These are phyloP conservation scores for Ceriops decandra DNA, from an alignment of 345 rosid species.

Conservation along the genomic window DNA sequence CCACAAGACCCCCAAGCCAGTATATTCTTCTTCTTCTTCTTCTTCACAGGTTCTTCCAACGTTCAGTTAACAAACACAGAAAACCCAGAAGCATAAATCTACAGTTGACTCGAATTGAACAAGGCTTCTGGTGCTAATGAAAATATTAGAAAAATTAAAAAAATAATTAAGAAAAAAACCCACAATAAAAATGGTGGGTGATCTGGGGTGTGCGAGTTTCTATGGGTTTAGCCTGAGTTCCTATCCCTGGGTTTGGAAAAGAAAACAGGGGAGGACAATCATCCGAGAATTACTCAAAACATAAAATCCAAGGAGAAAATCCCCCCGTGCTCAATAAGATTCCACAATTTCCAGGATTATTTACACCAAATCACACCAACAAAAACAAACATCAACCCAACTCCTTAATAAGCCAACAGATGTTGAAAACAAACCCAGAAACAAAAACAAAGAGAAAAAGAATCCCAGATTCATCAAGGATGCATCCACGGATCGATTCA, in stretches of 20 bases:
- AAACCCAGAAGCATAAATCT: background rate
- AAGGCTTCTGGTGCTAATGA: background rate
- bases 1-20: slow-evolving; percentile 19
- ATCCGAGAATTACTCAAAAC: slow-evolving; percentile 43
- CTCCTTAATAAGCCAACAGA: background rate
- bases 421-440: background rate
- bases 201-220: slow-evolving; percentile 15
- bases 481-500: slow-evolving; percentile 33
- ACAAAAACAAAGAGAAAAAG: background rate
- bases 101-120: slow-evolving; percentile 11
- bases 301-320: slow-evolving; percentile 36
- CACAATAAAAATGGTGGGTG: slow-evolving; percentile 68
- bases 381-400: background rate
- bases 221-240: background rate
- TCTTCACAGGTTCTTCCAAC: slow-evolving; percentile 15
- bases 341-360: slow-evolving; percentile 31
- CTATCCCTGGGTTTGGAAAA: background rate
- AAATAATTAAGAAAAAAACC: slow-evolving; percentile 18
- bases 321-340: slow-evolving; percentile 9
- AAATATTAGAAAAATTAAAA: slow-evolving; percentile 1
- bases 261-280: slow-evolving; percentile 27
- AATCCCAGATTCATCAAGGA: slow-evolving; percentile 39
- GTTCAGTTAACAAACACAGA: background rate
- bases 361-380: slow-evolving; percentile 29
- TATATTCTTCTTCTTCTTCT: slow-evolving; percentile 1